Conservation (phyloP, 305 asterid species). For the Nicotiana rustica region DNA sequence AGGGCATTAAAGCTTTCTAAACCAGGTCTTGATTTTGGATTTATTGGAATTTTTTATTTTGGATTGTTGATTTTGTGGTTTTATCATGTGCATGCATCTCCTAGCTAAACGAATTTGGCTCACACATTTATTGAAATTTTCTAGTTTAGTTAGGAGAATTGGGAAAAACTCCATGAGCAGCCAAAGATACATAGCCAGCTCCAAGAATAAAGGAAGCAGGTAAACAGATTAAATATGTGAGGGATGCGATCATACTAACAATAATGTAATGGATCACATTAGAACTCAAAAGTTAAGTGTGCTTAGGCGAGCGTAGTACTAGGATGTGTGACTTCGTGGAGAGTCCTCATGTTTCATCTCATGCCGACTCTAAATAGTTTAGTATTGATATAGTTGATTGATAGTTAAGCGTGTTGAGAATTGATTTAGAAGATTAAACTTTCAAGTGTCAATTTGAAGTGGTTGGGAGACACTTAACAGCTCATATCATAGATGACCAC, state of each 20-base stretch:
- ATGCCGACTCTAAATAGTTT: not conserved
- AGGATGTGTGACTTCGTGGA: not conserved
- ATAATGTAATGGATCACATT: not conserved
- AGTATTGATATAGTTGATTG: not conserved
- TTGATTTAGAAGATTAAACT: not conserved
- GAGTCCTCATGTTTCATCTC: not conserved
- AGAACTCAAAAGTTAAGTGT: not conserved
- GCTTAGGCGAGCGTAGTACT: not conserved
- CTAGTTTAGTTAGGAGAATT: not conserved
- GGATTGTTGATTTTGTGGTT: not conserved
- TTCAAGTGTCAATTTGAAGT: not conserved
- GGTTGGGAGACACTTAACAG: not conserved
- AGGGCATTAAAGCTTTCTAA: constrained; percentile 86
- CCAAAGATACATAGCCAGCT: not conserved
- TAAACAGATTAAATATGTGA: not conserved
- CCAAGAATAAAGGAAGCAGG: not conserved
- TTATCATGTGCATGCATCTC: not conserved
- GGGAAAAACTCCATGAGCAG: not conserved
- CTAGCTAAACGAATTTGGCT: not conserved
- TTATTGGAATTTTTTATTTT: not conserved
- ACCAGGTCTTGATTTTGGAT: constrained; percentile 57
- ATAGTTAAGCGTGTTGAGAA: not conserved
- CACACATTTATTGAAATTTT: not conserved
- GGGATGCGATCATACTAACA: not conserved
- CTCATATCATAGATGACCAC: not conserved